phyloP scores from a whole-genome alignment of 2,329 filamentous ascomycete species.

The Elsinoe australis region DNA sequence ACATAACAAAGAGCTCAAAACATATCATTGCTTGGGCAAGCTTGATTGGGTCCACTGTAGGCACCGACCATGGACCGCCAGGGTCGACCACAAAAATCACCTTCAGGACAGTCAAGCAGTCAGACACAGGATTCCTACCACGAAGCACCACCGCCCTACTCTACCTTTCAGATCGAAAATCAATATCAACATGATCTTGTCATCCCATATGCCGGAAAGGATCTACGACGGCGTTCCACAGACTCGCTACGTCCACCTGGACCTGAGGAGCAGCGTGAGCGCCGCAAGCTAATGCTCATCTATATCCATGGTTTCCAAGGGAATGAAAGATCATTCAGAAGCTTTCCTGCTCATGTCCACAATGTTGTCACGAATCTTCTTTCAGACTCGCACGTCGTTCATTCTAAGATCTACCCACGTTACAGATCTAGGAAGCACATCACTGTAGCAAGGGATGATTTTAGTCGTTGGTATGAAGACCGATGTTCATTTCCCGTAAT shows the following conservation, averaged over 20 bases:
- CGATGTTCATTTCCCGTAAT: no score
- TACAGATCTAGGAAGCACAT: conserved; percentile 70
- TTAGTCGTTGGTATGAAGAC: conserved; percentile 66
- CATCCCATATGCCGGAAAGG: conserved; percentile 25
- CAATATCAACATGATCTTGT: conserved; percentile 9
- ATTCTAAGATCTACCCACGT: conserved; percentile 77
- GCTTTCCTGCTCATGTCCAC: conserved; percentile 83
- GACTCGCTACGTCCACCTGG: conserved; percentile 38
- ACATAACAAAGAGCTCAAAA: background rate
- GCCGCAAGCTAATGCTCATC: conserved; percentile 60
- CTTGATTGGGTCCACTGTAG: conserved; percentile 6
- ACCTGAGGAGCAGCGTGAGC: conserved; percentile 28
- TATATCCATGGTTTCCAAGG: conserved; percentile 92
- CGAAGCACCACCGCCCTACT: conserved; percentile 19
- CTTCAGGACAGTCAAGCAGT: conserved; percentile 8
- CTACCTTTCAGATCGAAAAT: conserved; percentile 1
- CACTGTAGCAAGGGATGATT: conserved; percentile 68
- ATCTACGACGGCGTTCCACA: conserved; percentile 40
- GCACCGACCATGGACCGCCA: background rate
- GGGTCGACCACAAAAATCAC: conserved; percentile 21
- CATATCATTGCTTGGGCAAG: no score
- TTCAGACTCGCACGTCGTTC: conserved; percentile 66
- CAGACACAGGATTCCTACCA: conserved; percentile 8
- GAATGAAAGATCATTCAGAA: conserved; percentile 76
- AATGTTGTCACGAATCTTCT: conserved; percentile 60